phyloP scores from a whole-genome alignment of 441 rosid species.

The Corymbia citriodora region DNA sequence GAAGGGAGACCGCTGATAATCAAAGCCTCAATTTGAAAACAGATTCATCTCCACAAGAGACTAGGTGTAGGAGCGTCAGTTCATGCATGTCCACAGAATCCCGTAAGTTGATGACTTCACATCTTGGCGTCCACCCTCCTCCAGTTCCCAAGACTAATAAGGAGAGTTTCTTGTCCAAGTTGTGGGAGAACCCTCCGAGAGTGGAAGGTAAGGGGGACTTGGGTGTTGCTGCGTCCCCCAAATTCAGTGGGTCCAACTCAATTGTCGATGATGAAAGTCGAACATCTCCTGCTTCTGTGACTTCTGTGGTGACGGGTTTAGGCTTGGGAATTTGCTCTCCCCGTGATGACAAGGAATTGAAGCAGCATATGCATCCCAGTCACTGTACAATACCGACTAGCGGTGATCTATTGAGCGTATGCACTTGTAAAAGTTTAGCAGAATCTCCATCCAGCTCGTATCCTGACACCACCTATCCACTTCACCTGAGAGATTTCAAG shows the following conservation, averaged over 20 bases:
- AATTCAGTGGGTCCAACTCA: conserved; percentile 40
- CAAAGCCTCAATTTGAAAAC: conserved; percentile 3
- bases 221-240: conserved; percentile 16
- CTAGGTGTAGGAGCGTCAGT: conserved; percentile 6
- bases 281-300: conserved; percentile 41
- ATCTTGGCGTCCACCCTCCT: conserved; percentile 8
- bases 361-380: not conserved
- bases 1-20: conserved; percentile 19
- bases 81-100: conserved; percentile 14
- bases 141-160: conserved; percentile 10
- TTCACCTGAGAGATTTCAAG: conserved; percentile 40
- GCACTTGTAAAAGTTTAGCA: conserved; percentile 13
- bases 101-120: conserved; percentile 14
- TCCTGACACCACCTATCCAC: conserved; percentile 23
- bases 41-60: conserved; percentile 3
- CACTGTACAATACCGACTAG: not conserved
- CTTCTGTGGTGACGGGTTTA: conserved; percentile 58
- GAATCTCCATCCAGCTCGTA: conserved; percentile 32
- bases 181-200: conserved; percentile 23
- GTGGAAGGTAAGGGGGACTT: conserved; percentile 20
- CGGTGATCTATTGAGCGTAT: conserved; percentile 9
- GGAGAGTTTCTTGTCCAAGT: conserved; percentile 21
- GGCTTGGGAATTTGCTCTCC: conserved; percentile 38
- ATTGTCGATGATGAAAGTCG: conserved; percentile 33
- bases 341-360: conserved; percentile 20